phyloP scores from a whole-genome alignment of 2,329 filamentous ascomycete genomes.

The Sporothrix phasma region DNA sequence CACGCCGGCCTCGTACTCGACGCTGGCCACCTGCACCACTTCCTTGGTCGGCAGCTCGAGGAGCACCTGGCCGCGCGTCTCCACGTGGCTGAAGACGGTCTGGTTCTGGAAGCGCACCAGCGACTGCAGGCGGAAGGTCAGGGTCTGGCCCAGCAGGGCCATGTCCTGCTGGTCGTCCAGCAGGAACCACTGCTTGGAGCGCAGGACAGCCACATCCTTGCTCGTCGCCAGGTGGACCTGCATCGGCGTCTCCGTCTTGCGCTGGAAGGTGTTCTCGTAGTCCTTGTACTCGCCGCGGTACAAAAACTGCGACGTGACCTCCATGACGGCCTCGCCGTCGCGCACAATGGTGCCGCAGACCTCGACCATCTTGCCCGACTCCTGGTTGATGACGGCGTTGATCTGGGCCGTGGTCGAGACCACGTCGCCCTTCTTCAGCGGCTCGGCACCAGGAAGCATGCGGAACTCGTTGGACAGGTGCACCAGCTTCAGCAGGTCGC shows the following conservation, averaged over 20 bases:
- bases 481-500: constrained; percentile 89
- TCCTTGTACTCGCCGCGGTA: constrained; percentile 90
- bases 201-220: constrained; percentile 87
- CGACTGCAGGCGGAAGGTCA: constrained; percentile 92
- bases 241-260: constrained; percentile 91
- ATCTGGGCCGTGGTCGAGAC: constrained; percentile 89
- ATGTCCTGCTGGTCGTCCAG: constrained; percentile 62
- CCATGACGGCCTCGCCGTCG: constrained; percentile 80
- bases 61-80: constrained; percentile 86
- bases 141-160: constrained; percentile 81
- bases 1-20: constrained; percentile 83
- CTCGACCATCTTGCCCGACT: constrained; percentile 98
- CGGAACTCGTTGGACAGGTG: constrained; percentile 96
- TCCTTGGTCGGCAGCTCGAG: constrained; percentile 95
- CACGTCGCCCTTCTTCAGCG: constrained; percentile 89
- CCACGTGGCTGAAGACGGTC: constrained; percentile 79
- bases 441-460: constrained; percentile 92
- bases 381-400: constrained; percentile 96
- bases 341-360: constrained; percentile 95
- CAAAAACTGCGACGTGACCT: constrained; percentile 95
- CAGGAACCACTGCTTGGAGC: constrained; percentile 96
- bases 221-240: constrained; percentile 78
- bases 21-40: constrained; percentile 91
- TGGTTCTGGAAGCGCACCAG: constrained; percentile 92
- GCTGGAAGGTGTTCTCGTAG: constrained; percentile 97